Conservation (phyloP, 352 stramenopile genomes). For the Pythium phragmitis region DNA sequence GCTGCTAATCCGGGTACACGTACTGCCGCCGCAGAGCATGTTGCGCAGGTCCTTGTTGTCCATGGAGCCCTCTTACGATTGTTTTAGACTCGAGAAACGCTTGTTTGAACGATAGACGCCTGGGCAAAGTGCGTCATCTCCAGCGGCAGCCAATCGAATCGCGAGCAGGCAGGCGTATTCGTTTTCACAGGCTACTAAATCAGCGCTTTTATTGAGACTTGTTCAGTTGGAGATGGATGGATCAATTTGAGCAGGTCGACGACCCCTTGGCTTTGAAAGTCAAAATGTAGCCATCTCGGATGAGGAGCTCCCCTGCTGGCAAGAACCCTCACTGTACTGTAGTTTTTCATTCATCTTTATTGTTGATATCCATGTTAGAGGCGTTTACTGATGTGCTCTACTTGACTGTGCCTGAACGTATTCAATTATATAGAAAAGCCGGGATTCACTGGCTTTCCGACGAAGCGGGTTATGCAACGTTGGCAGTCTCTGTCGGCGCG, state of each 20-base stretch:
- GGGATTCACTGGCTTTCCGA: no score
- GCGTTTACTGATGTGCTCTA: no score
- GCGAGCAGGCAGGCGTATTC: neutral
- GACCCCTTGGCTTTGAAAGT: neutral
- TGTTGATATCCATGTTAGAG: no score
- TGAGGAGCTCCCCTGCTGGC: neutral
- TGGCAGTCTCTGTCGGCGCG: neutral
- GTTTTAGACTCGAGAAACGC: neutral
- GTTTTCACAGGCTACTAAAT: neutral
- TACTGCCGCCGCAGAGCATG: constrained; percentile 73
- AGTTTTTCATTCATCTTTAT: no score
- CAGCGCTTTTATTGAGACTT: neutral
- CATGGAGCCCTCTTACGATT: constrained; percentile 15
- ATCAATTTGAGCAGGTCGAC: neutral
- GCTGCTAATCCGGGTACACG: constrained; percentile 14
- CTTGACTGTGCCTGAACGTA: no score
- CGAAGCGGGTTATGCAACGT: neutral
- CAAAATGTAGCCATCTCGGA: neutral
- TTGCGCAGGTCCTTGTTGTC: constrained; percentile 59
- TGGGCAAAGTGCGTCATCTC: constrained; percentile 6
- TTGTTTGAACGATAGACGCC: neutral
- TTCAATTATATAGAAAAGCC: no score
- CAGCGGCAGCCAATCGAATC: constrained; percentile 10
- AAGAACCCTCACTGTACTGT: neutral
- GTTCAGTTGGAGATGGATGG: neutral